These are phyloP conservation scores for Fusarium sublunatum DNA, from an alignment of 2,329 filamentous ascomycete species.

Conservation along the genomic window DNA sequence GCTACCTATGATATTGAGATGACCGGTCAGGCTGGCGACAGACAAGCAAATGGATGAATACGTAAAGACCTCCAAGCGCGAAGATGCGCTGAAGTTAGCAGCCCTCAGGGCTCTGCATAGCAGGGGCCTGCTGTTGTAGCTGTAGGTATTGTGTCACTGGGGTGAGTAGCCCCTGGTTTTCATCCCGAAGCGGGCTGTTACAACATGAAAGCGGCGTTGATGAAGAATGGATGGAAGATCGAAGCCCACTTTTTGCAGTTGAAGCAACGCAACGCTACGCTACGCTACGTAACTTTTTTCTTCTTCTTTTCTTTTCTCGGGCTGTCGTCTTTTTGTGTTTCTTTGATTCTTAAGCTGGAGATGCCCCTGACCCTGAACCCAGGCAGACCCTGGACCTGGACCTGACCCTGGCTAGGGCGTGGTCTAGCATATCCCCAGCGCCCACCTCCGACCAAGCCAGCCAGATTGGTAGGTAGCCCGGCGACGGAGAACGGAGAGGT, in stretches of 20 bases:
- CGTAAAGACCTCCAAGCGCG: slow-evolving; percentile 11
- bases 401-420: slow-evolving; percentile 14
- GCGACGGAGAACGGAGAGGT: slow-evolving; percentile 27
- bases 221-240: background rate
- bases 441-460: slow-evolving; percentile 22
- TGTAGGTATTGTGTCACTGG: background rate
- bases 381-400: slow-evolving; percentile 12
- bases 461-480: slow-evolving; percentile 5
- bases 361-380: slow-evolving; percentile 13
- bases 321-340: slow-evolving; percentile 3
- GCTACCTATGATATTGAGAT: background rate
- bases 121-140: background rate
- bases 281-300: no score
- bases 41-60: background rate
- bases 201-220: background rate
- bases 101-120: background rate
- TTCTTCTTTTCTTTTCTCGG: background rate
- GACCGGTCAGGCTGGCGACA: slow-evolving; percentile 18
- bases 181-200: slow-evolving; percentile 1
- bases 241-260: no score
- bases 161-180: background rate
- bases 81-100: slow-evolving; percentile 21
- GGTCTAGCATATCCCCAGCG: slow-evolving; percentile 36
- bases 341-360: slow-evolving; percentile 11
- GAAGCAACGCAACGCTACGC: no score